phyloP scores from a whole-genome alignment of 75 land plant genomes.

The Pseudotsuga menziesii region DNA sequence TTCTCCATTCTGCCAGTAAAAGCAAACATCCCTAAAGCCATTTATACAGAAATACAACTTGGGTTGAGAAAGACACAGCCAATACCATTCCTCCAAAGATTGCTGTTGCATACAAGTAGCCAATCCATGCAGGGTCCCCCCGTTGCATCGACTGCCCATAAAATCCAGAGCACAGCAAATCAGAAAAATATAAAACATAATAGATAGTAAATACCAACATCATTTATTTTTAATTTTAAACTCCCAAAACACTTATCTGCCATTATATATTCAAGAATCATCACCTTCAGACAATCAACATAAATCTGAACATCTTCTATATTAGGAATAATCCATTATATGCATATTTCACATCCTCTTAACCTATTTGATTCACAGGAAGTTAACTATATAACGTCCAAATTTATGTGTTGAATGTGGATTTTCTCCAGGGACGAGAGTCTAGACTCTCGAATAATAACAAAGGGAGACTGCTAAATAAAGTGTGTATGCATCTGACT shows the following conservation, averaged over 20 bases:
- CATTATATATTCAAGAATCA: neutral
- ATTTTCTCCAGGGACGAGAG: no score
- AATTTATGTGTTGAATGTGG: neutral
- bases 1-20: no score
- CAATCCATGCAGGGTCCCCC: slow-evolving; percentile 85
- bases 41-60: neutral
- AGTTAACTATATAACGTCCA: neutral
- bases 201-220: neutral
- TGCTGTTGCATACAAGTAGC: slow-evolving; percentile 86
- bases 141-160: slow-evolving; percentile 81
- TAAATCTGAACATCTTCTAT: neutral
- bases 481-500: no score
- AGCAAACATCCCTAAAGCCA: no score
- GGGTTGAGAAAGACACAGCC: neutral
- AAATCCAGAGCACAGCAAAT: neutral
- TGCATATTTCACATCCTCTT: neutral
- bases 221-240: neutral
- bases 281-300: neutral
- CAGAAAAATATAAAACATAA: slow-evolving; percentile 1
- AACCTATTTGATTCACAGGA: neutral
- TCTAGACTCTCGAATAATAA: no score
- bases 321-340: neutral
- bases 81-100: slow-evolving; percentile 88
- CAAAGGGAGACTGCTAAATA: no score
- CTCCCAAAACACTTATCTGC: neutral